Conservation (phyloP, 805 yeast genomes). For the Metschnikowia reukaufii region DNA sequence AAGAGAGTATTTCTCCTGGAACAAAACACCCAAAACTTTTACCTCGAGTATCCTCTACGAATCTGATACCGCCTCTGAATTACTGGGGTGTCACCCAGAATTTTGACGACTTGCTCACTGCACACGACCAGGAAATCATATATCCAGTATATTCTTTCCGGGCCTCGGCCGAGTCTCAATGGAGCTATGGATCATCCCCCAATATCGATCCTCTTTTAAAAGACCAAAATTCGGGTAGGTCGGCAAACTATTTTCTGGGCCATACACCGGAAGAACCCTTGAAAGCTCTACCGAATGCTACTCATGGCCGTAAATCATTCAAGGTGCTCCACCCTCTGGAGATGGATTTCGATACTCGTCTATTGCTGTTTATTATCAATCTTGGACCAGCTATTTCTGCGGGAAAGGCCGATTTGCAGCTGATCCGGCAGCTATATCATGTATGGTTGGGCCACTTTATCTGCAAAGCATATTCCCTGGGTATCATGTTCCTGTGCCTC, state of each 20-base stretch:
- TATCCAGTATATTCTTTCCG: slow-evolving; percentile 38
- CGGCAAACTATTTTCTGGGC: not conserved
- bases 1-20: not conserved
- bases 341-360: slow-evolving; percentile 8
- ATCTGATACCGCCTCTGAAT: not conserved
- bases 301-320: slow-evolving; percentile 1
- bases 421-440: slow-evolving; percentile 32
- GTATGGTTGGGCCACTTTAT: slow-evolving; percentile 36
- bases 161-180: slow-evolving; percentile 6
- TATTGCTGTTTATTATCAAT: slow-evolving; percentile 5
- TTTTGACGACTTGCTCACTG: slow-evolving; percentile 35
- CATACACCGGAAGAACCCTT: not conserved
- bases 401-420: slow-evolving; percentile 29
- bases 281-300: slow-evolving; percentile 14
- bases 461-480: slow-evolving; percentile 23
- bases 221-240: not conserved
- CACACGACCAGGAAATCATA: slow-evolving; percentile 31
- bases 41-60: not conserved
- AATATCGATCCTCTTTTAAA: not conserved
- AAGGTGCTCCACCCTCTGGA: slow-evolving; percentile 2
- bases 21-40: not conserved
- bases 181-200: slow-evolving; percentile 3
- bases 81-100: slow-evolving; percentile 23
- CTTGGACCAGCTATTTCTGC: slow-evolving; percentile 20
- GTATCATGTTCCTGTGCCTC: slow-evolving; percentile 37